phyloP scores from a whole-genome alignment of 192 early-diverging fungal genomes.

The Podila verticillata region DNA sequence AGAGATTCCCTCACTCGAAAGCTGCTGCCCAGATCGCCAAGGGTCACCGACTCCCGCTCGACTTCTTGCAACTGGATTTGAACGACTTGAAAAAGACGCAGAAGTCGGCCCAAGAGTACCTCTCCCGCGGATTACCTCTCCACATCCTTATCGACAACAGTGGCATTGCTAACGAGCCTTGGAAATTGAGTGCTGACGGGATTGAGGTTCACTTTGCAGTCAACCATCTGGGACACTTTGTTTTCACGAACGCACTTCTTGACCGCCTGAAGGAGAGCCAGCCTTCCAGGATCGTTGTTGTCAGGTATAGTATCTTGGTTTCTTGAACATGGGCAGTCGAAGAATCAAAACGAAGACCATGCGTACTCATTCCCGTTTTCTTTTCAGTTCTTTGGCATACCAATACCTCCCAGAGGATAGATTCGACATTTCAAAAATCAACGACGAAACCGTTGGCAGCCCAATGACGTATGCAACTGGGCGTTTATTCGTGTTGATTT shows the following conservation, averaged over 20 bases:
- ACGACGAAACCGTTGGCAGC: constrained; percentile 24
- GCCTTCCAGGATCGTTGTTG: constrained; percentile 53
- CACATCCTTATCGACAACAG: constrained; percentile 40
- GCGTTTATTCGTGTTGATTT: too few relatives aligned
- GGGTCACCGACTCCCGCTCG: background rate
- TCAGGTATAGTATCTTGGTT: constrained; percentile 11
- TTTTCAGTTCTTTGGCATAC: constrained; percentile 17
- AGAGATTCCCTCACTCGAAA: background rate
- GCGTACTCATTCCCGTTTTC: background rate
- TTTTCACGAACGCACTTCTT: constrained; percentile 36
- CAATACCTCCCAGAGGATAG: constrained; percentile 4
- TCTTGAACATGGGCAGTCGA: background rate
- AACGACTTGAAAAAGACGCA: background rate
- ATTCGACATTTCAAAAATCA: constrained; percentile 46
- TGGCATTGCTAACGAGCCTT: constrained; percentile 5
- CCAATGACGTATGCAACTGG: background rate
- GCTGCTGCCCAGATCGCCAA: background rate
- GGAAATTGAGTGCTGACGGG: constrained; percentile 22
- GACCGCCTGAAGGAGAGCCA: constrained; percentile 18
- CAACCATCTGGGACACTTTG: constrained; percentile 53
- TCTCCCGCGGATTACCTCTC: constrained; percentile 37
- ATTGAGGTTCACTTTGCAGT: constrained; percentile 51
- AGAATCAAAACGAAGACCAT: background rate
- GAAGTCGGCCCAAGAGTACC: constrained; percentile 33
- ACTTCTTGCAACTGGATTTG: constrained; percentile 22